These are phyloP conservation scores for Abrus precatorius DNA, from an alignment of 306 rosid genomes.

Conservation along the genomic window DNA sequence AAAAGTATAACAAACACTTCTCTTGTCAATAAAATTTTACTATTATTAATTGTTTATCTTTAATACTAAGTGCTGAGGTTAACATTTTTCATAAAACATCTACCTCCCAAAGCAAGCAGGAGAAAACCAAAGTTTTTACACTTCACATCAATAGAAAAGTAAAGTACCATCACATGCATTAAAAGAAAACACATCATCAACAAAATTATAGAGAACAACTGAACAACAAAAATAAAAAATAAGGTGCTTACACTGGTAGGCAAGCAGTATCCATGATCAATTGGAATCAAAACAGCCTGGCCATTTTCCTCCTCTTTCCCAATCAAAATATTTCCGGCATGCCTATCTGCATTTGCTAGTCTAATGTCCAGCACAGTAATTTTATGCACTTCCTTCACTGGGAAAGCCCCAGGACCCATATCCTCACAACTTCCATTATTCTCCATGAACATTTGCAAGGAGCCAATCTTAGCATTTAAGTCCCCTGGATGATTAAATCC, in stretches of 20 bases:
- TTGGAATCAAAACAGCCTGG: conserved; percentile 76
- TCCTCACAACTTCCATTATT: conserved; percentile 95
- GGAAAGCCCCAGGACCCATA: conserved; percentile 86
- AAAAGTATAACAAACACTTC: no score
- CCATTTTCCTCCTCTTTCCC: conserved; percentile 66
- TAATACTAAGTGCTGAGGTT: no score
- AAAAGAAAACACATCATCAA: neutral
- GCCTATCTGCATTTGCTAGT: conserved; percentile 92
- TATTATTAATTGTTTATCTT: no score
- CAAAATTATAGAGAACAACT: neutral
- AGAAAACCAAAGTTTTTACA: conserved; percentile 18
- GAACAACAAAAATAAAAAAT: conserved; percentile 33
- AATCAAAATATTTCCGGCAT: conserved; percentile 87
- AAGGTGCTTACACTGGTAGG: conserved; percentile 80
- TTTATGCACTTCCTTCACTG: conserved; percentile 88
- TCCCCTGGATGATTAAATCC: conserved; percentile 78
- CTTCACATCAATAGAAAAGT: conserved; percentile 26
- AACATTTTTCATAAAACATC: no score
- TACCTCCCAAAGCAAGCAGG: conserved; percentile 25
- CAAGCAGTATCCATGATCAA: conserved; percentile 98
- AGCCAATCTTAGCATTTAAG: conserved; percentile 78
- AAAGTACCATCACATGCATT: conserved; percentile 30
- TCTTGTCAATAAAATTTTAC: no score
- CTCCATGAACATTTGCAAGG: conserved; percentile 91
- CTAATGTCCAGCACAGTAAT: conserved; percentile 87